Evolutionary conservation across 1,284 basidiomycete species (phyloP), one percentile per base, ranked within the genome.

Genomic region (Marasmius oreades): DNA sequence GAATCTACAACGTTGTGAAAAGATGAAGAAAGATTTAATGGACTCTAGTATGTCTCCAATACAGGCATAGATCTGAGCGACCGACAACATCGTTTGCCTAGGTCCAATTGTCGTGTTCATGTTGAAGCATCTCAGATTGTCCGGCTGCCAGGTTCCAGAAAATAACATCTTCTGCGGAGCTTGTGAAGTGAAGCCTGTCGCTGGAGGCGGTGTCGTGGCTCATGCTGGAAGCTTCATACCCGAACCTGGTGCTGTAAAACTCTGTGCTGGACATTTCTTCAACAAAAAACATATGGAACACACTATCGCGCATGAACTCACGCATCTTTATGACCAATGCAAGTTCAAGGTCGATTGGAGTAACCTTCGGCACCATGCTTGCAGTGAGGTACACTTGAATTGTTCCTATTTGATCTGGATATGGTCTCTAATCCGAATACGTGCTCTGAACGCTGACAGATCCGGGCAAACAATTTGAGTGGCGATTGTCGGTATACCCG

Each of bases 321-420:
- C 98, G n/a, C 96, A 98, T 71, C 88, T 95, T 79, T 98, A 90
- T 68, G 96, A 98, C 69, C 92, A 97, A 63, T 92, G 92, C 70
- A 86, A 88, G 68, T 98, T 98, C 77, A 88, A 94, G 57, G 90
- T 97, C 1, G 88, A 97, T 70, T 98, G 93, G 94, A 73, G 70
- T 52, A 90, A 98, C 70, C 71, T 98, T 53, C 76, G 93, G 54
- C 95, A 98, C 74, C 94, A 96, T 69, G 96, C 96, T 0, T 98
- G 95, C 69, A 92, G 88, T 65, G 95, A 98, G 82, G 94, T 95
- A 67, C 52, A 16, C 39, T 58, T 62, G 31, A 10, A 6, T n/a
- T n/a, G n/a, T n/a, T n/a, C n/a, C n/a, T n/a, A n/a, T n/a, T n/a
- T n/a, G n/a, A n/a, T n/a, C n/a, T n/a, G n/a, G n/a, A n/a, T n/a